Evolutionary conservation across 345 rosid genomes (phyloP), one percentile per base, ranked within the genome.

Genomic region (Dipteronia sinensis): DNA sequence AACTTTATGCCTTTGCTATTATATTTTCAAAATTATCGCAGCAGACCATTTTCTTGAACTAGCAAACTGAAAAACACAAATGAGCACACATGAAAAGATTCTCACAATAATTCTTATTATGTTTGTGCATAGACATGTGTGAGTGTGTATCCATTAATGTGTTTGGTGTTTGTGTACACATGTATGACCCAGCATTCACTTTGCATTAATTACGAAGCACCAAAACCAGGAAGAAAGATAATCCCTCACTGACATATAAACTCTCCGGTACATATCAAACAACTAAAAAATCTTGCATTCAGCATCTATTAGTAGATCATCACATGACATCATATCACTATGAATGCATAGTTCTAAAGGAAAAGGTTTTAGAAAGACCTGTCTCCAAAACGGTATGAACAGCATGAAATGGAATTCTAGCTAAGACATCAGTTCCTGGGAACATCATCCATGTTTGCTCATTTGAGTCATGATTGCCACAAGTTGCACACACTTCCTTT

Each of bases 391-490:
- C 79, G 40, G 89, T 84, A 83, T 90, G 99, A 82, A 89, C 92
- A 63, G 89, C 98, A 79, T 94, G 94, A 85, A 92, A 91, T 22
- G 97, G 93, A 56, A 89, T 76, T 16, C 88, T 83, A 7, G 93
- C 89, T 77, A 97, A 94, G 64, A 88, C 79, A 80, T 94, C 98
- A 67, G 92, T 78, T 72, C 97, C 95, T 1, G 92, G 93, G 42
- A 91, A 87, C 89, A 89, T 83, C 94, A 93, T 91, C 98, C 98
- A 94, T 0, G 90, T 93, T 31, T 59, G 83, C 84, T 94, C 97
- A 74, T 78, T 84, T 0, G 92, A 67, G 75, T 91, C 89, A 71
- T 94, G 94, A 46, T 82, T 85, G 58, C 97, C 98, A 72, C 98
- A 97, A 1, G 94, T 89, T 44, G 88, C 69, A 73, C 98, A 94